A percentile compares a stretch with the other conserved stretches of the same genome.
These are phyloP conservation scores for Boechera retrofracta DNA, from an alignment of 345 rosid genomes.

Conservation along the genomic window DNA sequence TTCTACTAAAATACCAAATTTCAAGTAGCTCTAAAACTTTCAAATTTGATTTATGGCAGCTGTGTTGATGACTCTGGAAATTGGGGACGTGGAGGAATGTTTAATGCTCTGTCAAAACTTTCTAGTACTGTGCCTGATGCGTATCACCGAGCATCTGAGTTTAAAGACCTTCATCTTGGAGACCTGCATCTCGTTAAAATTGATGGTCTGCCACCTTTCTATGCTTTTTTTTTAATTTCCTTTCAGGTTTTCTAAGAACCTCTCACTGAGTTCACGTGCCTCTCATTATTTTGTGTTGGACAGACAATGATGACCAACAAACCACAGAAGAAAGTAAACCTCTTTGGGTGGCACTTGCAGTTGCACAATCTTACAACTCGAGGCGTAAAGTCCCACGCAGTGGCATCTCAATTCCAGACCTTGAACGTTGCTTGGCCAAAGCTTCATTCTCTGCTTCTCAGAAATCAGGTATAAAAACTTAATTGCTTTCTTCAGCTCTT, in stretches of 20 bases:
- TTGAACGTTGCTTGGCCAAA: constrained; percentile 79
- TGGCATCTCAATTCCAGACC: constrained; percentile 65
- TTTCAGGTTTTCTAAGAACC: constrained; percentile 17
- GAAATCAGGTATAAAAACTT: constrained; percentile 57
- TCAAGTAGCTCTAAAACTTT: constrained; percentile 13
- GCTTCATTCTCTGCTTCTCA: constrained; percentile 71
- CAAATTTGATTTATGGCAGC: constrained; percentile 49
- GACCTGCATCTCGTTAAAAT: constrained; percentile 76
- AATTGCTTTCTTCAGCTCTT: background rate
- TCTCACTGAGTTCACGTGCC: background rate
- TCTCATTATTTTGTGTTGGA: constrained; percentile 3
- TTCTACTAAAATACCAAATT: constrained; percentile 3
- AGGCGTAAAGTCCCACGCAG: constrained; percentile 77
- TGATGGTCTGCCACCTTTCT: constrained; percentile 51
- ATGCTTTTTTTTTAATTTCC: background rate
- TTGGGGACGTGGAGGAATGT: constrained; percentile 96
- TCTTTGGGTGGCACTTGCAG: constrained; percentile 79
- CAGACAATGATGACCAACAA: constrained; percentile 54
- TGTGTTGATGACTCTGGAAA: constrained; percentile 86
- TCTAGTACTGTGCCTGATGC: constrained; percentile 60
- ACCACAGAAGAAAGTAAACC: constrained; percentile 40
- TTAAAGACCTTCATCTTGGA: constrained; percentile 82
- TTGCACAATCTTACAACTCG: constrained; percentile 75
- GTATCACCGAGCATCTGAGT: constrained; percentile 66
- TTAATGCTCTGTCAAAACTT: constrained; percentile 66